phyloP scores from a whole-genome alignment of 139 green algal species.

The Chlorella sp. region DNA sequence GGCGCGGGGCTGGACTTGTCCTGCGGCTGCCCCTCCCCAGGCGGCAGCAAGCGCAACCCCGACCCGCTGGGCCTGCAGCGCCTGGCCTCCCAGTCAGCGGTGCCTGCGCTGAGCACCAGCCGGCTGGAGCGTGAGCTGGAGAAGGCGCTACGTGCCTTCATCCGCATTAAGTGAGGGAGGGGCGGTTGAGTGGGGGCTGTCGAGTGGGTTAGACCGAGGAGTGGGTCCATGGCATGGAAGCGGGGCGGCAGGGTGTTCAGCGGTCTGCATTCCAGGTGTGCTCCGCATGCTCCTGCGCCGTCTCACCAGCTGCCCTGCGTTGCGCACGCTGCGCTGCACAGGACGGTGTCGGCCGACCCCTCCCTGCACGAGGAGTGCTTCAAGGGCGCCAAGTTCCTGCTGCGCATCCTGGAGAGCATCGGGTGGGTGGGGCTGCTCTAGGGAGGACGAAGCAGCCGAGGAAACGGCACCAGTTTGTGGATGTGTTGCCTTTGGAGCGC shows the following conservation, averaged over 20 bases:
- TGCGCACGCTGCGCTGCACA: not conserved
- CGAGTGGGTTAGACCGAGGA: constrained; percentile 1
- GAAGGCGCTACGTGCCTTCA: constrained; percentile 81
- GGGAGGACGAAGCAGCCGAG: not conserved
- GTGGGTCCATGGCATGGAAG: no score
- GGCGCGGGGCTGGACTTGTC: not conserved
- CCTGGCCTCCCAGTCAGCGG: not conserved
- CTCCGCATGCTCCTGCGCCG: no score
- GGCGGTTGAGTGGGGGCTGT: not conserved
- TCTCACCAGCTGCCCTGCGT: no score
- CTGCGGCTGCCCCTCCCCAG: no score
- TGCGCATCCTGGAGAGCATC: constrained; percentile 79
- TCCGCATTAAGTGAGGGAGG: constrained; percentile 70
- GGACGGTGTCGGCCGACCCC: constrained; percentile 69
- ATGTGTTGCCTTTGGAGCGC: no score
- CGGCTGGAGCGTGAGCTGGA: constrained; percentile 76
- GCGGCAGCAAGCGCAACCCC: no score
- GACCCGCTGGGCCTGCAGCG: no score
- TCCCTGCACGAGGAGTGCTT: constrained; percentile 84
- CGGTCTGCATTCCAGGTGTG: no score
- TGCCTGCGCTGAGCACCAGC: not conserved
- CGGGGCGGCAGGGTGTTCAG: no score
- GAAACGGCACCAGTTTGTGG: no score
- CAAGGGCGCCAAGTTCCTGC: constrained; percentile 88
- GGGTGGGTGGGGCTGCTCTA: constrained; percentile 70